Evolutionary conservation across 305 asterid genomes (phyloP).

Genomic region (Fraxinus ornus): DNA sequence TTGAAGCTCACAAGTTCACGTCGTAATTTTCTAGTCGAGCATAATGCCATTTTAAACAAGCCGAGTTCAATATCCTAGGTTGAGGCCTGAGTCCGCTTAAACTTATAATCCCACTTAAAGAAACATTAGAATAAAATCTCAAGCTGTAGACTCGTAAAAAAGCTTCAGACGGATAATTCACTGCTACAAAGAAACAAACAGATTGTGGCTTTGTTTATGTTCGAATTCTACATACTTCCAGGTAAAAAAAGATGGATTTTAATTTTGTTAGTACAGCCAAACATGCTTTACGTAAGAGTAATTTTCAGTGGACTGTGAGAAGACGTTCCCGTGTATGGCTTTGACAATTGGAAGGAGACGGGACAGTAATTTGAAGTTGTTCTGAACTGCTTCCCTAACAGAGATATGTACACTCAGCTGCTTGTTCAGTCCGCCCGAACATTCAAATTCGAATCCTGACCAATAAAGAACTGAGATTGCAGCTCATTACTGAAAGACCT

Average conservation of each 20-base stretch:
- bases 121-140: too few species aligned
- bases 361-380: conserved; percentile 42
- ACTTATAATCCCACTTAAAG: too few species aligned
- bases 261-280: background rate
- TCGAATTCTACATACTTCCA: background rate
- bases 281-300: background rate
- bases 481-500: too few species aligned
- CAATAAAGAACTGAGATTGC: conserved; percentile 26
- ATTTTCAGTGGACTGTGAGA: conserved; percentile 22
- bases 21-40: too few species aligned
- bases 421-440: conserved; percentile 41
- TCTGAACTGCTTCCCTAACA: conserved; percentile 47
- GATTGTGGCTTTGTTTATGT: background rate
- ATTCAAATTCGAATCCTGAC: conserved; percentile 32
- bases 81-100: too few species aligned
- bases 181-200: background rate
- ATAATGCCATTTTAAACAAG: too few species aligned
- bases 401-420: conserved; percentile 41
- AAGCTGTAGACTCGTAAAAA: too few species aligned
- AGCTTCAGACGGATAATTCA: too few species aligned
- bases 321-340: conserved; percentile 31
- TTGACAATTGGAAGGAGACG: conserved; percentile 32
- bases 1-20: too few species aligned
- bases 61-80: too few species aligned
- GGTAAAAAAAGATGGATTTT: background rate